These are phyloP conservation scores for Sclerotiophoma versabilis DNA, from an alignment of 2,329 filamentous ascomycete species.

Conservation along the genomic window DNA sequence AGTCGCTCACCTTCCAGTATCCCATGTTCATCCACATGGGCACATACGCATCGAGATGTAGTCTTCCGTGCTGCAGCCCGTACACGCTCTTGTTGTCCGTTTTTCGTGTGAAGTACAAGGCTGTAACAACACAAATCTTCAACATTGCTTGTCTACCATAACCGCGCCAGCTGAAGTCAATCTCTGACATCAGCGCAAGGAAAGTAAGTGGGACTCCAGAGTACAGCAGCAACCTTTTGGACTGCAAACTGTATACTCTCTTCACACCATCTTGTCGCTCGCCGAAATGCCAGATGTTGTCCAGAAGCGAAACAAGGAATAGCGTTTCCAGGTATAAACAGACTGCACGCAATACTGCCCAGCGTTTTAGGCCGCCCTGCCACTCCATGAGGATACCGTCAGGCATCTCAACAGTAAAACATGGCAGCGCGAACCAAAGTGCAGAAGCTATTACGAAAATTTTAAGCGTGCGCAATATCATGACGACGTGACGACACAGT, in stretches of 20 bases:
- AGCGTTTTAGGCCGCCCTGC: background rate
- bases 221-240: background rate
- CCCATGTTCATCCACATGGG: slow-evolving; percentile 72
- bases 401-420: background rate
- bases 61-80: slow-evolving; percentile 63
- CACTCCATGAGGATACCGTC: background rate
- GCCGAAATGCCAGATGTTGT: background rate
- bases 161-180: background rate
- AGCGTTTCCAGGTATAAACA: background rate
- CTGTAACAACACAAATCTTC: background rate
- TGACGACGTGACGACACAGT: too few species aligned
- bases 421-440: background rate
- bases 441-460: background rate
- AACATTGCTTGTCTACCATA: background rate
- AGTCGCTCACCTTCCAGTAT: slow-evolving; percentile 59
- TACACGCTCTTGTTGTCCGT: slow-evolving; percentile 45
- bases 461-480: background rate
- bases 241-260: background rate
- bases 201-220: background rate
- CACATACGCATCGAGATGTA: slow-evolving; percentile 58
- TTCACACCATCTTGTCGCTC: background rate
- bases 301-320: background rate
- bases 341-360: background rate
- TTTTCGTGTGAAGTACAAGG: background rate
- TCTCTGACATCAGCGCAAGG: background rate